These are phyloP conservation scores for Tephrocybe sp. DNA, from an alignment of 768 basidiomycete species.

Conservation along the genomic window DNA sequence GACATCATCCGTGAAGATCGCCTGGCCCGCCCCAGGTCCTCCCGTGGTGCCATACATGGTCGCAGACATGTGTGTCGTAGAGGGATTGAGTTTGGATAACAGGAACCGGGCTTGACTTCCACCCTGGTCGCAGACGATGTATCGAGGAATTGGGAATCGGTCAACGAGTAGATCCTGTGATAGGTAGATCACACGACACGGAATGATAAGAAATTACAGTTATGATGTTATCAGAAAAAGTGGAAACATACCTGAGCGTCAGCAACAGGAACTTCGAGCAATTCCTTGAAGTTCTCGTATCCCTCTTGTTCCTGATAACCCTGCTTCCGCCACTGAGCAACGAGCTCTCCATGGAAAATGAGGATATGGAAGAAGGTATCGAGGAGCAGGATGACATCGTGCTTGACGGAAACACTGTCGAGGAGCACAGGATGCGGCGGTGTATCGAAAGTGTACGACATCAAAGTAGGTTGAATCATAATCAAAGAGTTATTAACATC, in stretches of 20 bases:
- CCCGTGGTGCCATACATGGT: constrained; percentile 84
- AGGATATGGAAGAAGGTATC: constrained; percentile 99
- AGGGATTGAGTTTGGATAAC: constrained; percentile 93
- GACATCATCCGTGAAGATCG: constrained; percentile 98
- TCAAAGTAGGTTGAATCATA: constrained; percentile 99
- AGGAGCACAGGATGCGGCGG: constrained; percentile 92
- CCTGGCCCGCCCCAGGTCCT: constrained; percentile 70
- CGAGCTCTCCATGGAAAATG: constrained; percentile 97
- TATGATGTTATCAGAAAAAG: not conserved
- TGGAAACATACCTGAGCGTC: constrained; percentile 74
- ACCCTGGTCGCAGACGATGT: constrained; percentile 97
- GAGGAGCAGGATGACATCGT: constrained; percentile 92
- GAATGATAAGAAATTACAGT: not conserved
- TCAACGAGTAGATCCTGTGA: constrained; percentile 87
- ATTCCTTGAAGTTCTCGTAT: constrained; percentile 97
- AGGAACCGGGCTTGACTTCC: constrained; percentile 99
- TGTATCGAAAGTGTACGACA: constrained; percentile 95
- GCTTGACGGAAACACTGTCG: constrained; percentile 96
- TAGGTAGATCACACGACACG: not conserved
- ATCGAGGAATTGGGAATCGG: constrained; percentile 95
- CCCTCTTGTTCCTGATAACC: constrained; percentile 99
- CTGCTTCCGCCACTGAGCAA: constrained; percentile 97
- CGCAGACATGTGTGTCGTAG: constrained; percentile 94
- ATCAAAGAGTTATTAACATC: constrained; percentile 99
- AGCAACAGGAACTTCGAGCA: constrained; percentile 79